phyloP scores from a whole-genome alignment of 139 green algal species.

The Micromonas pusilla region DNA sequence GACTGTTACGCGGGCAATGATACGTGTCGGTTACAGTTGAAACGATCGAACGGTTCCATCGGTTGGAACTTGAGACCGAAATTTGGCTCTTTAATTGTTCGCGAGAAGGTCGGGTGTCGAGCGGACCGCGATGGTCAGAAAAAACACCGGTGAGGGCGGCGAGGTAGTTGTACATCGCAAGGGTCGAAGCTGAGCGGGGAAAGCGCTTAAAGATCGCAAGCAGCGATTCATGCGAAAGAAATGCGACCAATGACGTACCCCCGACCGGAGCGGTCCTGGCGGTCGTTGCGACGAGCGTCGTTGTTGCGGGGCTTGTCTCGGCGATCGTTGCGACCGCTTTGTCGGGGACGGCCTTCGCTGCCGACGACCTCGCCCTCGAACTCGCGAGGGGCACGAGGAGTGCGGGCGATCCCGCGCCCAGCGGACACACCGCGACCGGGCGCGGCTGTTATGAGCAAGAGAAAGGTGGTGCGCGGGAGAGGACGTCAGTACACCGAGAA shows the following conservation, averaged over 20 bases:
- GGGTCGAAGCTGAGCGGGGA: background rate
- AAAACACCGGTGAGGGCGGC: no score
- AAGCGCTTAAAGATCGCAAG: background rate
- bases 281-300: background rate
- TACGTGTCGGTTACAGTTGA: background rate
- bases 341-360: background rate
- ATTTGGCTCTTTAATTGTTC: no score
- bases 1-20: background rate
- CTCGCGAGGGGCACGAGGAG: background rate
- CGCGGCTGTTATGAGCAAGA: background rate
- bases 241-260: background rate
- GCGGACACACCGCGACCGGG: background rate
- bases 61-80: background rate
- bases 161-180: no score
- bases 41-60: background rate
- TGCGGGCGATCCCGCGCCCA: background rate
- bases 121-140: no score
- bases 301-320: background rate
- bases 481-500: no score
- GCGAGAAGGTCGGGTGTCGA: no score
- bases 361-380: constrained; percentile 1
- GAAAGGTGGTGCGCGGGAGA: no score
- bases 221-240: background rate
- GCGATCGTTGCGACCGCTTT: background rate
- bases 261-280: background rate